A percentile compares a stretch with the other conserved stretches of the same genome.
phyloP scores from a whole-genome alignment of 305 asterid genomes.

The Fraxinus albicans region DNA sequence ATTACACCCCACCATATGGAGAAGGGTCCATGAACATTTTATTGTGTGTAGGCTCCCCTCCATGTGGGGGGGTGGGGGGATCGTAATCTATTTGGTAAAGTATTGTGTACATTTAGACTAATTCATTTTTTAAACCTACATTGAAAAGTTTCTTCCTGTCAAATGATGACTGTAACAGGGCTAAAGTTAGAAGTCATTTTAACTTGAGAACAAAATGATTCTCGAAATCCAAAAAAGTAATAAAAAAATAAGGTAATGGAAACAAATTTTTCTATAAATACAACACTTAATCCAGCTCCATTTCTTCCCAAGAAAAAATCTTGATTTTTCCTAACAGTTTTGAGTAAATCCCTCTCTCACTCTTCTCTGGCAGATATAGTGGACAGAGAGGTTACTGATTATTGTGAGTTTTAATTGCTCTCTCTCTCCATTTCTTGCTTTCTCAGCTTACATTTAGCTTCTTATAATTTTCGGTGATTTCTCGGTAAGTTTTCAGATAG shows the following conservation, averaged over 20 bases:
- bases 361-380: neutral
- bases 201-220: neutral
- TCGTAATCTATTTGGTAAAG: too few relatives aligned
- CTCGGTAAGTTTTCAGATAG: neutral
- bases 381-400: neutral
- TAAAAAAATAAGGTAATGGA: neutral
- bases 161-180: too few relatives aligned
- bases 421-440: neutral
- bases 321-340: neutral
- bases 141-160: too few relatives aligned
- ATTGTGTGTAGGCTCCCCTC: too few relatives aligned
- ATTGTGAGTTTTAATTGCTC: slow-evolving; percentile 10
- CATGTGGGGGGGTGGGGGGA: too few relatives aligned
- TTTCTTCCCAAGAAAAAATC: slow-evolving; percentile 9
- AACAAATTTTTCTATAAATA: slow-evolving; percentile 25
- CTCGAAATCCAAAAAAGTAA: neutral
- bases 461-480: neutral
- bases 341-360: slow-evolving; percentile 14
- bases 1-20: too few relatives aligned
- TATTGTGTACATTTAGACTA: too few relatives aligned
- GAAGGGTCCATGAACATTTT: too few relatives aligned
- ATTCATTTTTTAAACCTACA: too few relatives aligned
- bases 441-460: neutral
- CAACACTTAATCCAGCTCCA: neutral
- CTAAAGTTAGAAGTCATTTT: neutral